phyloP scores from a whole-genome alignment of 1,284 basidiomycete species.

The Pterula multifida region DNA sequence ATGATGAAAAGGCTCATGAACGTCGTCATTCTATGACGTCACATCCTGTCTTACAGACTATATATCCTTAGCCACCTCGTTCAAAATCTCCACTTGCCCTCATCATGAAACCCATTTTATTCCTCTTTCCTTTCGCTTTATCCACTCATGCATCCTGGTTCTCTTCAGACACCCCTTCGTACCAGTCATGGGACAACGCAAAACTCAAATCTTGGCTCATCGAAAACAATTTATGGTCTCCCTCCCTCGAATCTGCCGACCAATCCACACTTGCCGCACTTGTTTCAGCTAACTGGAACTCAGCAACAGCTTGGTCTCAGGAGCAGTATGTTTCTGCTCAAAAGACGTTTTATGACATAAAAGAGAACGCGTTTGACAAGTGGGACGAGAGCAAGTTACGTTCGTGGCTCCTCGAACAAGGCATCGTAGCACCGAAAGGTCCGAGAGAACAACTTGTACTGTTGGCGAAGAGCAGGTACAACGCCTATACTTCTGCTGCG shows the following conservation, averaged over 20 bases:
- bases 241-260: constrained; percentile 30
- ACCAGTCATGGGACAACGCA: constrained; percentile 48
- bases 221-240: constrained; percentile 53
- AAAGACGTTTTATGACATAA: constrained; percentile 46
- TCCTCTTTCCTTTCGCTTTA: constrained; percentile 24
- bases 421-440: constrained; percentile 70
- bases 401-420: constrained; percentile 78
- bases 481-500: constrained; percentile 42
- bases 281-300: constrained; percentile 54
- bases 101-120: constrained; percentile 28
- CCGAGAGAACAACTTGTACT: constrained; percentile 70
- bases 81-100: constrained; percentile 8
- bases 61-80: background rate
- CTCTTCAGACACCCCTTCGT: constrained; percentile 27
- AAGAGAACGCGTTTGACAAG: constrained; percentile 45
- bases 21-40: background rate
- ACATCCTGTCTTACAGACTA: background rate
- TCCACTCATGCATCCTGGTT: constrained; percentile 45
- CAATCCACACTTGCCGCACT: constrained; percentile 41
- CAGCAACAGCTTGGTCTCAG: constrained; percentile 41
- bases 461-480: constrained; percentile 64
- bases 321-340: constrained; percentile 58
- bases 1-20: too few species aligned
- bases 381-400: constrained; percentile 80
- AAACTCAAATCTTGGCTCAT: constrained; percentile 64